Conservation (phyloP, 129 eudicot species). For the Rutidosis leptorrhynchoides region DNA sequence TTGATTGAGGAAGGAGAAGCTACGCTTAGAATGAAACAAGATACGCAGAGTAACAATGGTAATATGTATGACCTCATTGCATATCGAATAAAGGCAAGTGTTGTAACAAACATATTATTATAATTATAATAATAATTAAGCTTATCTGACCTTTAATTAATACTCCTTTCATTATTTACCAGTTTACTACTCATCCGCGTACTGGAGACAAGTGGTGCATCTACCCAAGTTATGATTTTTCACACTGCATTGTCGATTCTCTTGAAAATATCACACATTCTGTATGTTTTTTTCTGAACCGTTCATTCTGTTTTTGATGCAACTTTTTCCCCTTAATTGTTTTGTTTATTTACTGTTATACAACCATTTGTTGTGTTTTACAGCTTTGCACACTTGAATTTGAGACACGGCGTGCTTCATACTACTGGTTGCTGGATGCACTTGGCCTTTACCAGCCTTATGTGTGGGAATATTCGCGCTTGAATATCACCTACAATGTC, state of each 20-base stretch:
- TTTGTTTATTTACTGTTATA: conserved; percentile 6
- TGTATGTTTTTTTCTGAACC: too few relatives aligned
- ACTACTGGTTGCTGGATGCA: conserved; percentile 87
- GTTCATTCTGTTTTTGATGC: neutral
- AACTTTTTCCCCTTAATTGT: neutral
- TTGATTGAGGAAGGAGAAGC: conserved; percentile 93
- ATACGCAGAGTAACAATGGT: conserved; percentile 87
- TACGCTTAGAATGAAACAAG: conserved; percentile 90
- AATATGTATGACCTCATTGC: conserved; percentile 98
- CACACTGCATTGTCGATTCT: conserved; percentile 96
- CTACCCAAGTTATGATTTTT: conserved; percentile 93
- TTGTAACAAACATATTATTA: neutral
- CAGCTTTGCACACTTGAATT: conserved; percentile 96
- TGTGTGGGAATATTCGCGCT: conserved; percentile 89
- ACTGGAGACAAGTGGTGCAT: conserved; percentile 98
- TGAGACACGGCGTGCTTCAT: conserved; percentile 94
- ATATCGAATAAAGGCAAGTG: conserved; percentile 88
- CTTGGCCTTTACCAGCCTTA: conserved; percentile 83
- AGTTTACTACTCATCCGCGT: conserved; percentile 95
- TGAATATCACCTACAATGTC: conserved; percentile 80
- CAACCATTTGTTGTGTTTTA: conserved; percentile 2
- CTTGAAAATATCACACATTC: conserved; percentile 94
- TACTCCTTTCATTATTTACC: conserved; percentile 27
- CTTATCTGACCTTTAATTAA: neutral
- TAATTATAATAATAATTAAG: too few relatives aligned